A percentile compares a stretch with the other conserved stretches of the same genome.
Conservation (phyloP, 345 rosid species). For the Mercurialis annua region DNA sequence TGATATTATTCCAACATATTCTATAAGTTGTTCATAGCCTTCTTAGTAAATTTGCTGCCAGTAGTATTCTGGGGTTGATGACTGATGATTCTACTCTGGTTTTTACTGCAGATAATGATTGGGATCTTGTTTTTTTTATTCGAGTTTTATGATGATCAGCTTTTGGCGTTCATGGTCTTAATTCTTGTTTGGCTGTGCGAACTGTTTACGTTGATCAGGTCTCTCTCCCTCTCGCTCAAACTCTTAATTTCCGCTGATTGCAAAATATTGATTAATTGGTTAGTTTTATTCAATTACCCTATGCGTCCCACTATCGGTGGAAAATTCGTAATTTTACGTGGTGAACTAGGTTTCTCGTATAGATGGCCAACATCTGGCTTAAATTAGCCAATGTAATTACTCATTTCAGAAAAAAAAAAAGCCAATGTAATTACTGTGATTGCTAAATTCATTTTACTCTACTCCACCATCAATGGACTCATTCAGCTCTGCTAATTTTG, state of each 20-base stretch:
- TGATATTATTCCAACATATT: background rate
- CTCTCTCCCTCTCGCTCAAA: conserved; percentile 23
- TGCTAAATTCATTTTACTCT: background rate
- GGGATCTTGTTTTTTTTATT: conserved; percentile 95
- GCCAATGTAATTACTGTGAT: background rate
- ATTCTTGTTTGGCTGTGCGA: conserved; percentile 99
- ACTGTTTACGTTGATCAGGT: conserved; percentile 93
- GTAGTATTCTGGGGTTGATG: conserved; percentile 6
- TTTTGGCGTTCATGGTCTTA: conserved; percentile 96
- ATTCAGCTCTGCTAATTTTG: background rate
- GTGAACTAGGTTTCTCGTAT: too few relatives aligned
- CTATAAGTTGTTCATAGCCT: background rate
- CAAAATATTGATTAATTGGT: background rate
- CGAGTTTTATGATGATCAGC: conserved; percentile 97
- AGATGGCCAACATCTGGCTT: too few relatives aligned
- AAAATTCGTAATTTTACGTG: background rate
- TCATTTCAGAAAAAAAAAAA: too few relatives aligned
- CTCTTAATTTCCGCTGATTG: background rate
- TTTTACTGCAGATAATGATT: conserved; percentile 98
- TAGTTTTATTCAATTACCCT: too few relatives aligned
- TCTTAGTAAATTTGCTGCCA: background rate
- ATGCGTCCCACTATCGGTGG: conserved; percentile 3
- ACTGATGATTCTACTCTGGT: conserved; percentile 8
- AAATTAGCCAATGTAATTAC: background rate
- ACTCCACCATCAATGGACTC: too few relatives aligned